These are phyloP conservation scores for Mortierella polycephala DNA, from an alignment of 371 early-diverging fungal species.

Conservation along the genomic window DNA sequence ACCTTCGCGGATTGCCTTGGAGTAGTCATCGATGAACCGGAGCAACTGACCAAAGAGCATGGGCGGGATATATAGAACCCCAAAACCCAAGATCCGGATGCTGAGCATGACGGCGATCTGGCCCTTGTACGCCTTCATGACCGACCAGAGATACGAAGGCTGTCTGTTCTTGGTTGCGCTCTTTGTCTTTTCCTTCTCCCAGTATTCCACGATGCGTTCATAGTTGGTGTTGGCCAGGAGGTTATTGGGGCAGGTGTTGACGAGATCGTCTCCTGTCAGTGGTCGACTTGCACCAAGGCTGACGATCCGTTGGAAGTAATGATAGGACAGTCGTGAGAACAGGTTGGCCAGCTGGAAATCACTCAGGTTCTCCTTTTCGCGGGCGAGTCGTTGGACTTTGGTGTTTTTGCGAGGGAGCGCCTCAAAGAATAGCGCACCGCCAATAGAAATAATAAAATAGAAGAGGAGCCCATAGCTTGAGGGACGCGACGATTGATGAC, in stretches of 20 bases:
- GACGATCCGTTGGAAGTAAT: constrained; percentile 24
- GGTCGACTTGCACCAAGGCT: constrained; percentile 21
- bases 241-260: constrained; percentile 10
- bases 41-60: constrained; percentile 29
- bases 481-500: background rate
- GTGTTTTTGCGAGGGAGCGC: constrained; percentile 23
- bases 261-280: constrained; percentile 20
- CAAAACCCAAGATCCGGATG: constrained; percentile 14
- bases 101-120: background rate
- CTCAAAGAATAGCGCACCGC: constrained; percentile 18
- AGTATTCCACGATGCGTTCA: background rate
- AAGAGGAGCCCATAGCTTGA: background rate
- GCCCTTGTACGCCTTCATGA: constrained; percentile 9
- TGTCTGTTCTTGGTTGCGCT: constrained; percentile 5
- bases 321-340: constrained; percentile 21
- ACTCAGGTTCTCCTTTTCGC: constrained; percentile 27
- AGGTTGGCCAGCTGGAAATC: constrained; percentile 33
- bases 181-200: constrained; percentile 17
- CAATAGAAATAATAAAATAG: constrained; percentile 5
- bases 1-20: constrained; percentile 17
- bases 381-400: constrained; percentile 16
- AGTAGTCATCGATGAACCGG: constrained; percentile 33
- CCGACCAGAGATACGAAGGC: constrained; percentile 29
- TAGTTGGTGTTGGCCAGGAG: constrained; percentile 20
- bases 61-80: constrained; percentile 19